phyloP scores from a whole-genome alignment of 176 grass and related monocot genomes.

The Dactylis glomerata region DNA sequence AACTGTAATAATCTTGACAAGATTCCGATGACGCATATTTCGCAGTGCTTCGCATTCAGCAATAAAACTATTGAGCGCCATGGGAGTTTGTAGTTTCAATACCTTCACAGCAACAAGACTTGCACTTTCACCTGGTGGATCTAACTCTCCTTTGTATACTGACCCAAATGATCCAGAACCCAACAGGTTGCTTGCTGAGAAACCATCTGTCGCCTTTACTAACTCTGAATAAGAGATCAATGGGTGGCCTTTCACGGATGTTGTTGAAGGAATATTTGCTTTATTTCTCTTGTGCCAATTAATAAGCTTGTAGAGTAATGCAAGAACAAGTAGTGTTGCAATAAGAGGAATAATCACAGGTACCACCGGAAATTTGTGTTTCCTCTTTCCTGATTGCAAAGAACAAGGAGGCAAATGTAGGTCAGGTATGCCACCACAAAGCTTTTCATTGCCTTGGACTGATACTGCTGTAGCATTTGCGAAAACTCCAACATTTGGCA shows the following conservation, averaged over 20 bases:
- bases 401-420: not conserved
- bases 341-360: not conserved
- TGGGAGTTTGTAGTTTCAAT: constrained; percentile 9
- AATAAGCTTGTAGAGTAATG: not conserved
- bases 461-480: not conserved
- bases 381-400: not conserved
- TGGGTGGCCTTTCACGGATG: not conserved
- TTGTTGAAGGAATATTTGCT: not conserved
- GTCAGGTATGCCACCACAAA: not conserved
- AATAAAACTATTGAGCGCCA: constrained; percentile 6
- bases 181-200: not conserved
- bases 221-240: not conserved
- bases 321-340: not conserved
- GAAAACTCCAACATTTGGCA: not conserved
- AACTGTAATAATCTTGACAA: constrained; percentile 28
- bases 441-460: not conserved
- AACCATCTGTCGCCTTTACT: constrained; percentile 13
- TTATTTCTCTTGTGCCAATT: not conserved
- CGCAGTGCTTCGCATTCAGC: constrained; percentile 38
- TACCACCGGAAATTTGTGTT: not conserved
- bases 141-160: constrained; percentile 24
- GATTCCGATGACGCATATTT: constrained; percentile 23
- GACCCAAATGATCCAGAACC: constrained; percentile 31
- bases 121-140: not conserved
- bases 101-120: constrained; percentile 37